phyloP scores from a whole-genome alignment of 306 rosid genomes.

The Vigna nakashimae region DNA sequence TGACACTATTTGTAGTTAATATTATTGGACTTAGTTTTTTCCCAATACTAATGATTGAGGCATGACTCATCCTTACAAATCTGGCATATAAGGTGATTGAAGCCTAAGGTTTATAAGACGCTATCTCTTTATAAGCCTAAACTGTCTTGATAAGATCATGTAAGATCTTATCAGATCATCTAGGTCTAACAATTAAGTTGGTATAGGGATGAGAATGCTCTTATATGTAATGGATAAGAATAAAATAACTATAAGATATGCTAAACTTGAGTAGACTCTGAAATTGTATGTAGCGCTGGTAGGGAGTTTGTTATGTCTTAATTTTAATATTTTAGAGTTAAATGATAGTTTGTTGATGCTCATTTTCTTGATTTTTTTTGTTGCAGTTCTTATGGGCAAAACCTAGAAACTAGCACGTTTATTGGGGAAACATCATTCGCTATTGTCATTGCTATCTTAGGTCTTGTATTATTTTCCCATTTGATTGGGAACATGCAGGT shows the following conservation, averaged over 20 bases:
- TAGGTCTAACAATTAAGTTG: neutral
- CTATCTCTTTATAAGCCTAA: too few species aligned
- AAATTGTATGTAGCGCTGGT: conserved; percentile 13
- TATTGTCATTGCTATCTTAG: conserved; percentile 90
- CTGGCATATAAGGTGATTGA: too few species aligned
- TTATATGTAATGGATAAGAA: neutral
- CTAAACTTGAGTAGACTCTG: neutral
- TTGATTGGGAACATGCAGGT: conserved; percentile 99
- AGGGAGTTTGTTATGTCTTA: conserved; percentile 28
- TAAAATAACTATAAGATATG: conserved; percentile 13
- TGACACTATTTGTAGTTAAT: too few species aligned
- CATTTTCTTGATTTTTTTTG: conserved; percentile 36
- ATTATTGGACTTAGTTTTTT: too few species aligned
- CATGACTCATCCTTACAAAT: too few species aligned
- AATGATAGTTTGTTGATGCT: conserved; percentile 34
- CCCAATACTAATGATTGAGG: too few species aligned
- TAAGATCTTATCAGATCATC: too few species aligned
- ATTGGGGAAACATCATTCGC: conserved; percentile 96
- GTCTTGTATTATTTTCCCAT: conserved; percentile 94
- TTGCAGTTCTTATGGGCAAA: conserved; percentile 97
- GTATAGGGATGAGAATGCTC: neutral
- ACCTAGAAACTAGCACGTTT: conserved; percentile 80
- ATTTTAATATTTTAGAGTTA: conserved; percentile 16
- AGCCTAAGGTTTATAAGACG: too few species aligned
- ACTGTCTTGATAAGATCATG: too few species aligned